These are phyloP conservation scores for Coprinellus aureogranulatus DNA, from an alignment of 768 basidiomycete species.

Conservation along the genomic window DNA sequence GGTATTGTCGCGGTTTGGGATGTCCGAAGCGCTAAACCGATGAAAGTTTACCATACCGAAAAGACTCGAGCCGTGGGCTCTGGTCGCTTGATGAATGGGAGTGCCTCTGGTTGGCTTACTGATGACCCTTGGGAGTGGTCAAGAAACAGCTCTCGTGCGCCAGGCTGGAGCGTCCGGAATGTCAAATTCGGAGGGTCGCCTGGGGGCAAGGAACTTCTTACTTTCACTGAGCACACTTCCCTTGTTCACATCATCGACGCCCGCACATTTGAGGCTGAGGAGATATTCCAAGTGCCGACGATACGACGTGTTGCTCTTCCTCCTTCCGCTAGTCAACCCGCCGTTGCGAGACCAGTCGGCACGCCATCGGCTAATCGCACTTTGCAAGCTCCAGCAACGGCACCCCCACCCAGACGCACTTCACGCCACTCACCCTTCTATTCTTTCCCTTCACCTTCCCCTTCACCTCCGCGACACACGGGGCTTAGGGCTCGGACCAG, in stretches of 20 bases:
- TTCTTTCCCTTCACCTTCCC: slow-evolving; percentile 3
- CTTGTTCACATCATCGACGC: slow-evolving; percentile 84
- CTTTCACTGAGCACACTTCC: slow-evolving; percentile 89
- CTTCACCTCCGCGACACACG: neutral
- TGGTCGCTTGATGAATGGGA: slow-evolving; percentile 31
- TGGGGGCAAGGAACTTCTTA: slow-evolving; percentile 71
- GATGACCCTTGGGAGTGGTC: slow-evolving; percentile 73
- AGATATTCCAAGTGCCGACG: slow-evolving; percentile 59
- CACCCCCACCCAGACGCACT: neutral
- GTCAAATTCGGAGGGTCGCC: slow-evolving; percentile 73
- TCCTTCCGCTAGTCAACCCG: slow-evolving; percentile 7
- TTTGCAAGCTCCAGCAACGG: neutral
- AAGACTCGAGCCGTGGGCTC: slow-evolving; percentile 26
- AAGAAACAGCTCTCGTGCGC: slow-evolving; percentile 52
- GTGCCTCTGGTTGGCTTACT: slow-evolving; percentile 50
- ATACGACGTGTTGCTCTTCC: neutral
- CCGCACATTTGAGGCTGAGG: slow-evolving; percentile 76
- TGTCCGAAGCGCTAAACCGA: slow-evolving; percentile 67
- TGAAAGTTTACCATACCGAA: slow-evolving; percentile 67
- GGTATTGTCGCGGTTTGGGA: slow-evolving; percentile 82
- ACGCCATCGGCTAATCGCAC: slow-evolving; percentile 1
- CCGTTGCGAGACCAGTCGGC: slow-evolving; percentile 8
- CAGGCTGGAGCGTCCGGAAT: slow-evolving; percentile 81
- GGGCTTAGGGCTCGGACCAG: neutral
- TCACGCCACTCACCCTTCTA: neutral